Base-by-base conservation (phyloP, 257 asterid species). In the Pogostemon cablin region DNA sequence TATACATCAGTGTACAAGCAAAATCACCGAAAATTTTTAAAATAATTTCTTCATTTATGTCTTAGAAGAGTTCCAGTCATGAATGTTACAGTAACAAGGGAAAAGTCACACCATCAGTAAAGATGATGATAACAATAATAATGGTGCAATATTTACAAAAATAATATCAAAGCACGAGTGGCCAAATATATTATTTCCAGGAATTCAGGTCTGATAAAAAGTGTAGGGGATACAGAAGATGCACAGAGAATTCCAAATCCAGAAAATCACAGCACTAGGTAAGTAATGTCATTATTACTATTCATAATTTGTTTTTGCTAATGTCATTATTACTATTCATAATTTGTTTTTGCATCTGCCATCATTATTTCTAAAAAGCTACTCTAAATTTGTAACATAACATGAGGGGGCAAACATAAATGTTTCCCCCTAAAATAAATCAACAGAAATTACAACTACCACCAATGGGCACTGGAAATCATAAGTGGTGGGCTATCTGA, bases 1-100 rank as follows among this genome's bases (percentile, higher is more conserved):
- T 44, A 20, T 60, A 63, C 44, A 68, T 17, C 54, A 54, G 58
- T 41, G 20, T 7, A 65, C 40, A 52, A 15, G 50, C 43, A 62
- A 8, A 54, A 79, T 38, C n/a, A 50, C 49, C 47, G 59, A 38
- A n/a, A n/a, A n/a, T n/a, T n/a, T 35, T 39, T 11, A 35, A 38
- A 17, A 61, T 1, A 38, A 75, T 35, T 40, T 47, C 73, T 67
- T 39, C 9, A 47, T 7, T 11, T n/a, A 67, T 37, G 52, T 54
- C 63, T 15, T 42, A 25, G 15, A 34, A 12, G 53, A 67, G 52
- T 49, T 55, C 48, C 69, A 41, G 54, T 42, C 35, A 52, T 4
- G 15, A n/a, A 46, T n/a, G n/a, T n/a, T n/a, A n/a, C n/a, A n/a
- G n/a, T n/a, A n/a, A n/a, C n/a, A n/a, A n/a, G n/a, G n/a, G n/a